A percentile compares a stretch with the other conserved stretches of the same genome.
phyloP scores from a whole-genome alignment of 306 rosid species.

The Begonia loranthoides region DNA sequence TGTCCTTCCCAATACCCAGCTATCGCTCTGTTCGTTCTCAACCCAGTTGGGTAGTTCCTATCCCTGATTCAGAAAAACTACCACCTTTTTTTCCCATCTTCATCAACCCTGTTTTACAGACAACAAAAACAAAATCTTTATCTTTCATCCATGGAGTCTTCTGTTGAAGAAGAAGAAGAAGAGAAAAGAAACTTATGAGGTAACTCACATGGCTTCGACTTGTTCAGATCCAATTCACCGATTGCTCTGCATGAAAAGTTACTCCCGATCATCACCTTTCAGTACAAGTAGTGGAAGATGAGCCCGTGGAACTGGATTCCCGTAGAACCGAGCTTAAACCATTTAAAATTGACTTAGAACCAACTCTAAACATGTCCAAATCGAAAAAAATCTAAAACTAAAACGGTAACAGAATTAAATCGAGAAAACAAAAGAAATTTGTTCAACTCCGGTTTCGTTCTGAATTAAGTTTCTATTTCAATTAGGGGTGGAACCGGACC shows the following conservation, averaged over 20 bases:
- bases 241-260: constrained; percentile 57
- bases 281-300: constrained; percentile 54
- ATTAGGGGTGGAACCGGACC: too few species aligned
- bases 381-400: too few species aligned
- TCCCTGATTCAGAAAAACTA: constrained; percentile 91
- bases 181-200: constrained; percentile 38
- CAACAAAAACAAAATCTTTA: neutral
- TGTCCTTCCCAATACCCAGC: constrained; percentile 98
- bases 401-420: too few species aligned
- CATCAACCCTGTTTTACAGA: constrained; percentile 46
- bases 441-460: too few species aligned
- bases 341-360: too few species aligned
- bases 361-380: too few species aligned
- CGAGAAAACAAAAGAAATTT: too few species aligned
- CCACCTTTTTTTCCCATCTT: constrained; percentile 96
- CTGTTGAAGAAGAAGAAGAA: neutral
- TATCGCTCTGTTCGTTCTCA: constrained; percentile 89
- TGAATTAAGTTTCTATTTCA: too few species aligned
- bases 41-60: constrained; percentile 89
- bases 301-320: constrained; percentile 95
- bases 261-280: constrained; percentile 45
- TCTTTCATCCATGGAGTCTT: neutral
- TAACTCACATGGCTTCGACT: constrained; percentile 90
- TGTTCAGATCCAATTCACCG: constrained; percentile 88
- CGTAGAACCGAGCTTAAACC: too few species aligned